Percentiles rank a stretch among this genome's conserved stretches.
Conservation (phyloP, 2,329 filamentous ascomycete genomes). For the Hymenoscyphus occultus region DNA sequence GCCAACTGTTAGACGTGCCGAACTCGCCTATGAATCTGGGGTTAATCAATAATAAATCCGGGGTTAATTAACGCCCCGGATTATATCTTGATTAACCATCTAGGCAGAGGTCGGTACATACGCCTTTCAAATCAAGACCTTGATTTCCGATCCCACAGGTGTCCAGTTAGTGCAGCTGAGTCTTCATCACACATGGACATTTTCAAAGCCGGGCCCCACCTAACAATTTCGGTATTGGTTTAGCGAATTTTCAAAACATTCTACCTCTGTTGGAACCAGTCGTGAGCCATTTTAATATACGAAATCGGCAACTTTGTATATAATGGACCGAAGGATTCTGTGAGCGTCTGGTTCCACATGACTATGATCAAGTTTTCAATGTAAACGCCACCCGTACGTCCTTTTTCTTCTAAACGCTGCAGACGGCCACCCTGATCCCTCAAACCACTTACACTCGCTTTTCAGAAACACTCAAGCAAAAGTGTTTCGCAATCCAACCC, state of each 20-base stretch:
- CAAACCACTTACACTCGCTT: slow-evolving; percentile 5
- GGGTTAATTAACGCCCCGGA: slow-evolving; percentile 27
- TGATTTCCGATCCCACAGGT: slow-evolving; percentile 12
- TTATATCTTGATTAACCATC: slow-evolving; percentile 24
- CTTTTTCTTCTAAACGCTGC: slow-evolving; percentile 5
- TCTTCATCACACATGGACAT: slow-evolving; percentile 13
- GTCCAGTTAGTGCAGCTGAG: slow-evolving; percentile 10
- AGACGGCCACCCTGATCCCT: slow-evolving; percentile 1
- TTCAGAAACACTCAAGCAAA: background rate
- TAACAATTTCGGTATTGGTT: slow-evolving; percentile 22
- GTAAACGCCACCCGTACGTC: slow-evolving; percentile 8
- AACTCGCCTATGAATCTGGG: slow-evolving; percentile 20
- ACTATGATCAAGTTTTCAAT: slow-evolving; percentile 12
- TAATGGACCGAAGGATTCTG: slow-evolving; percentile 15
- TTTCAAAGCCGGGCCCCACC: slow-evolving; percentile 16
- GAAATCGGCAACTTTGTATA: slow-evolving; percentile 19
- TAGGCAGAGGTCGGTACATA: slow-evolving; percentile 28
- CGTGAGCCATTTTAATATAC: slow-evolving; percentile 22
- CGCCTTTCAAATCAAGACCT: slow-evolving; percentile 16
- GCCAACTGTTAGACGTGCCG: slow-evolving; percentile 15
- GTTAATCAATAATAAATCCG: slow-evolving; percentile 16
- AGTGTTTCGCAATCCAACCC: background rate
- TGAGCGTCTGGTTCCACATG: slow-evolving; percentile 9
- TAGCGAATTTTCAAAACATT: slow-evolving; percentile 18
- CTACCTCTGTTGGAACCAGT: slow-evolving; percentile 11